Percentiles rank a stretch among this genome's conserved stretches.
Conservation (phyloP, 2,329 filamentous ascomycete genomes). For the Byssochlamys sp. region DNA sequence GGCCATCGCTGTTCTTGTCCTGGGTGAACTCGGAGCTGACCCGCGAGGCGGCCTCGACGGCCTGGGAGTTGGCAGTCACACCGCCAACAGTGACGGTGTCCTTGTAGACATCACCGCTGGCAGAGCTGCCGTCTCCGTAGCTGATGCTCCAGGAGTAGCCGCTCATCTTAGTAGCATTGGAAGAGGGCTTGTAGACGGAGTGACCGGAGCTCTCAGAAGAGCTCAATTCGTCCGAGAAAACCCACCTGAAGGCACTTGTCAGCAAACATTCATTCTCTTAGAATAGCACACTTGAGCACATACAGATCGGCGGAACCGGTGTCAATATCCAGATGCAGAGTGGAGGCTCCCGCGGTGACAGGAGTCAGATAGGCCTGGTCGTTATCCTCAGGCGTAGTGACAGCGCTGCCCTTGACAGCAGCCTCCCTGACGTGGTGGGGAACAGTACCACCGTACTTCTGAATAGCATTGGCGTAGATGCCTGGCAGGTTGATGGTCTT, state of each 20-base stretch:
- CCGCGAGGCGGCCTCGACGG: constrained; percentile 54
- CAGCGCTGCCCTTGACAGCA: constrained; percentile 22
- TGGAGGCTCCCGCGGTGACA: constrained; percentile 55
- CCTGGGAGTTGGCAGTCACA: constrained; percentile 51
- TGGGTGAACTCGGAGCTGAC: constrained; percentile 46
- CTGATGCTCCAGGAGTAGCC: constrained; percentile 50
- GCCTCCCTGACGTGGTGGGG: constrained; percentile 22
- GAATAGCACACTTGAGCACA: constrained; percentile 17
- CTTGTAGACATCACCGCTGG: constrained; percentile 55
- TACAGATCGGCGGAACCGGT: constrained; percentile 61
- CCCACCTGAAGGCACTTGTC: constrained; percentile 44
- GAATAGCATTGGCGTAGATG: constrained; percentile 18
- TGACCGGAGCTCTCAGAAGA: constrained; percentile 45
- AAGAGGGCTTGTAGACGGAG: constrained; percentile 47
- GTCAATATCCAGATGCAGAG: constrained; percentile 59
- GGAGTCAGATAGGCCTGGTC: constrained; percentile 54
- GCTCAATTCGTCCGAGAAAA: constrained; percentile 52
- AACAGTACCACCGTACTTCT: constrained; percentile 22
- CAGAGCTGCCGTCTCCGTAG: constrained; percentile 58
- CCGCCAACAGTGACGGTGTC: constrained; percentile 55
- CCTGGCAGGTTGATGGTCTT: constrained; percentile 19
- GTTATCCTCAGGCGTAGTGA: constrained; percentile 38
- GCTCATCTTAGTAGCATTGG: constrained; percentile 35
- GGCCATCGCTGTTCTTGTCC: constrained; percentile 48
- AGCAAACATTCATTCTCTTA: neutral